Evolutionary conservation across 805 yeast genomes (phyloP), one percentile per base, ranked within the genome.

Genomic region (Ogataea wickerhamii): DNA sequence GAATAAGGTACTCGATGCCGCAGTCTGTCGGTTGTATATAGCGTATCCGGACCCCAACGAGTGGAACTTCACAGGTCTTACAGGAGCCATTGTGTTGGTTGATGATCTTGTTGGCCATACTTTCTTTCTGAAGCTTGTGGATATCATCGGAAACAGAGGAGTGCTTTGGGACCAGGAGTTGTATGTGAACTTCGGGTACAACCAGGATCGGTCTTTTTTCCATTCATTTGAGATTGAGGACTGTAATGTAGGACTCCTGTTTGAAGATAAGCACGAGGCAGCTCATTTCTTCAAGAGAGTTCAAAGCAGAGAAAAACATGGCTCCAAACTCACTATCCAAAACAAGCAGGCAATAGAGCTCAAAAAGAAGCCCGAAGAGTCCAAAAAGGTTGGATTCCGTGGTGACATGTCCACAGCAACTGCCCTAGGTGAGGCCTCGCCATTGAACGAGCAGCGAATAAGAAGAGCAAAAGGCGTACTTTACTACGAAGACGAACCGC

Each of bases 161-260:
- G 95, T 93, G 0, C 48, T 93, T 0, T 93, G 98, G 98, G 98
- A 93, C 61, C 98, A 93, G 61, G 98, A 93, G 61, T 63, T 93
- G 34, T 91, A 86, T 53, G 80, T 87, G 10, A 82, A 86, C 52
- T 88, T 93, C 60, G 81, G 82, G 51, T 93, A 93, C 63, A 77
- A 85, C 55, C 98, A 93, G 61, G 98, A 93, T 61, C 75, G 98
- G 22, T 80, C 95, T 27, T 93, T 87, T 63, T 93, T 93, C 71
- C 98, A 93, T 60, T 73, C 94, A 5, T 93, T 93, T 64, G 98
- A 93, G 66, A 68, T 87, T 32, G 98, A 93, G 51, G 94, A 86
- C 17, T 89, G 96, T 57, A 72, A 71, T 36, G 88, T 80, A 8
- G 98, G 98, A 0, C 68, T 93, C 17, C 63, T 93, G 36, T 93